phyloP scores from a whole-genome alignment of 2,329 filamentous ascomycete genomes.

The Ascochyta fabae region DNA sequence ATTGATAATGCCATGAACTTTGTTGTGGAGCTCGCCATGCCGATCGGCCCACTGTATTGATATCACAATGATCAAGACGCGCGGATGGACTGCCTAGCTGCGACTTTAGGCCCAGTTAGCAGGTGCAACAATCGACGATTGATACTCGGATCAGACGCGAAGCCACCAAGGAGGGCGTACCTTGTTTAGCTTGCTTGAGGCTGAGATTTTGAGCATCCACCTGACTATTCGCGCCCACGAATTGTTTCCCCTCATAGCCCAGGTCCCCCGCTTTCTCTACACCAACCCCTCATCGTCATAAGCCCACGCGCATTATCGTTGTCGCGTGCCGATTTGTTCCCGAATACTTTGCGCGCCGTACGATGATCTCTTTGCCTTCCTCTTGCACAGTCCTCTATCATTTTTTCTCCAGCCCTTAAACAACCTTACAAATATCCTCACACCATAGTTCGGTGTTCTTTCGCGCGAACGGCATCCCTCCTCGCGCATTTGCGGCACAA shows the following conservation, averaged over 20 bases:
- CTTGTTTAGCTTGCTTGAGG: conserved; percentile 27
- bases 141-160: conserved; percentile 10
- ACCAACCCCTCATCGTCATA: conserved; percentile 37
- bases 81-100: conserved; percentile 28
- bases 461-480: conserved; percentile 25
- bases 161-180: conserved; percentile 23
- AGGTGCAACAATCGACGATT: conserved; percentile 18
- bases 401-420: conserved; percentile 23
- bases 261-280: conserved; percentile 34
- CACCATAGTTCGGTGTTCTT: conserved; percentile 26
- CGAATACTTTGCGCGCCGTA: conserved; percentile 25
- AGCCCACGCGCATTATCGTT: conserved; percentile 28
- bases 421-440: conserved; percentile 10
- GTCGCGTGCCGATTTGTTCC: conserved; percentile 33
- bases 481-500: conserved; percentile 25
- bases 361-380: conserved; percentile 26
- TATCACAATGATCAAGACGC: conserved; percentile 31
- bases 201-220: conserved; percentile 34
- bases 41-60: conserved; percentile 33
- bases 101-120: conserved; percentile 12
- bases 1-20: conserved; percentile 18
- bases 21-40: conserved; percentile 23
- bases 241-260: conserved; percentile 19
- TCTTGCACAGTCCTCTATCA: conserved; percentile 20
- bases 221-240: conserved; percentile 25